Base-by-base conservation (phyloP, 2,329 filamentous ascomycete species). In the Arthrobotrys sphaeroides region DNA sequence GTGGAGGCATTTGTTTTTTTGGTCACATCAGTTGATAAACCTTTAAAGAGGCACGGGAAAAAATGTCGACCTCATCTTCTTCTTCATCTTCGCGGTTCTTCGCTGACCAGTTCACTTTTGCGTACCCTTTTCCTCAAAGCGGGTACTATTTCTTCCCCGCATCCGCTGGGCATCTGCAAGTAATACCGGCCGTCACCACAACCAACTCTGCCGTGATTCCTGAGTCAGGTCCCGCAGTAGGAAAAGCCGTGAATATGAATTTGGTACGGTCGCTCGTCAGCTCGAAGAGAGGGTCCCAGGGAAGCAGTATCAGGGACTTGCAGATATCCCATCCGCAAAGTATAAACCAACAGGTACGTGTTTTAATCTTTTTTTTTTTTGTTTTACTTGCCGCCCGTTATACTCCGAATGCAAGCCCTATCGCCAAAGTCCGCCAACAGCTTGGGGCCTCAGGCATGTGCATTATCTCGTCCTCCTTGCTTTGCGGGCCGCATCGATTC, bases 261-360 rank as follows among this genome's bases (percentile, higher is more conserved):
- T 55, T 74, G 57, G 70, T 74, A 24, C 70, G 70, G 70, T 74
- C 70, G 62, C 62, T 74, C 38, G 70, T 74, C 33, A 74, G 45
- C 31, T 74, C 70, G 24, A 74, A 74, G 70, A 74, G 62, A 51
- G 28, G 55, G 26, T 68, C 62, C 0, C 51, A 55, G 12, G 57
- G 49, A 26, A 42, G 43, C 20, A 38, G 62, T n/a, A 55, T 64
- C 13, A 47, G 70, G 47, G 70, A 74, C 57, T 28, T 74, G 47
- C 70, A 68, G 26, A 74, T 74, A 68, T 74, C 70, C 38, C 70
- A 53, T 40, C 70, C 70, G 7, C 70, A 64, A 26, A 64, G 47
- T 59, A 45, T 68, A 42, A 43, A 12, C 45, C 61, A 74, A 24
- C 70, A 74, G 70, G 70, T 74, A 68, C 31, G 70, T 67, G n/a